Percentiles rank a stretch among this genome's conserved stretches.
Conservation (phyloP, 805 yeast species). For the Nakazawaea sp. region DNA sequence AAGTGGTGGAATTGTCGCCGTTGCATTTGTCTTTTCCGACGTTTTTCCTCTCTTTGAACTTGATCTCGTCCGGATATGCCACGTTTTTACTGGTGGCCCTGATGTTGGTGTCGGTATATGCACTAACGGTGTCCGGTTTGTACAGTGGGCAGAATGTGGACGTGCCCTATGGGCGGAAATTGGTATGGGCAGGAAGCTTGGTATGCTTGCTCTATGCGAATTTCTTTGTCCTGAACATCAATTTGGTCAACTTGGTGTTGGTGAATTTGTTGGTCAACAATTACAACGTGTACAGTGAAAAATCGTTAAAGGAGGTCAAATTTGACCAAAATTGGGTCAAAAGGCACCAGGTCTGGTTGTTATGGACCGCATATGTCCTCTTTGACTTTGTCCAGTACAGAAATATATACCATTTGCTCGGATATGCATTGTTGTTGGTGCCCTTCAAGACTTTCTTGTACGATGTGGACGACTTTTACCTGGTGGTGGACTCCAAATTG, state of each 20-base stretch:
- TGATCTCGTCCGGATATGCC: constrained; percentile 13
- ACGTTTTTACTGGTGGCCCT: background rate
- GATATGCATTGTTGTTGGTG: constrained; percentile 16
- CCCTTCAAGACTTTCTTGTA: constrained; percentile 16
- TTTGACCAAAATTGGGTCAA: constrained; percentile 2
- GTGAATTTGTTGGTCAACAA: constrained; percentile 15
- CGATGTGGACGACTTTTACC: constrained; percentile 9
- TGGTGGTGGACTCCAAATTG: constrained; percentile 1
- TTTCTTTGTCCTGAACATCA: constrained; percentile 16
- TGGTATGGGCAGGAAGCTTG: constrained; percentile 3
- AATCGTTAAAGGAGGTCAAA: constrained; percentile 13
- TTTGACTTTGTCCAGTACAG: constrained; percentile 11
- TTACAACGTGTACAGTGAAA: constrained; percentile 16
- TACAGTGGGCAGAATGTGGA: background rate
- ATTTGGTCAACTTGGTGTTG: constrained; percentile 19
- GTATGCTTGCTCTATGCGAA: constrained; percentile 12
- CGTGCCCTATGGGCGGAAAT: background rate
- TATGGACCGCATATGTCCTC: constrained; percentile 13
- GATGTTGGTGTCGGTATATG: constrained; percentile 3
- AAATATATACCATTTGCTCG: constrained; percentile 8
- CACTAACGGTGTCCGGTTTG: constrained; percentile 1
- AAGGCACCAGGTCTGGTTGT: constrained; percentile 15
- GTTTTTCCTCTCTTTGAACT: constrained; percentile 22
- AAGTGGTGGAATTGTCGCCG: constrained; percentile 23
- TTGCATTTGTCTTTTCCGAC: constrained; percentile 26